A percentile compares a stretch with the other conserved stretches of the same genome.
phyloP scores from a whole-genome alignment of 106 monocot species.

The Dendrobium officinale region DNA sequence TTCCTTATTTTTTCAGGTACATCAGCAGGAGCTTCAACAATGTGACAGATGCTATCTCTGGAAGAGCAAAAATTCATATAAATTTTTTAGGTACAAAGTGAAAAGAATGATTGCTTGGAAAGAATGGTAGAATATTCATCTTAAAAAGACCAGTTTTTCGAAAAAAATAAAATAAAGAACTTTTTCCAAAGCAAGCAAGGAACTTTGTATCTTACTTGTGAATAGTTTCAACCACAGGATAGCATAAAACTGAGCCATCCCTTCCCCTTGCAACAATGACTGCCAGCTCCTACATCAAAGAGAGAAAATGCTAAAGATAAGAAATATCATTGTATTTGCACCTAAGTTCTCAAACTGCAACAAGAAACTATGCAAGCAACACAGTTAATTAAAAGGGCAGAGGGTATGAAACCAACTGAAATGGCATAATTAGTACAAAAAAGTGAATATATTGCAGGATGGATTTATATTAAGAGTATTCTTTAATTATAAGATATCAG shows the following conservation, averaged over 20 bases:
- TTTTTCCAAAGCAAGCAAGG: not conserved
- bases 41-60: conserved; percentile 94
- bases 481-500: not conserved
- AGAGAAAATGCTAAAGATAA: not conserved
- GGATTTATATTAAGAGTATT: not conserved
- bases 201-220: conserved; percentile 64
- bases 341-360: not conserved
- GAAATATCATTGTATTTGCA: not conserved
- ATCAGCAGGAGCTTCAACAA: conserved; percentile 93
- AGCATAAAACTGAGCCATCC: conserved; percentile 58
- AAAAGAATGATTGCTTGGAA: not conserved
- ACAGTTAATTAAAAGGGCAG: not conserved
- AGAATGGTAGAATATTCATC: not conserved
- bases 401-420: not conserved
- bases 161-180: not conserved
- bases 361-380: not conserved
- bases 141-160: not conserved
- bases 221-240: conserved; percentile 89
- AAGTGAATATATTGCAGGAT: not conserved
- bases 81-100: not conserved
- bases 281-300: conserved; percentile 61
- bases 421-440: not conserved
- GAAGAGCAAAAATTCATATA: conserved; percentile 7
- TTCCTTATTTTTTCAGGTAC: conserved; percentile 59
- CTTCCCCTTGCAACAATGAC: conserved; percentile 93